phyloP scores from a whole-genome alignment of 371 early-diverging fungal species.

The Mucor ambiguus region DNA sequence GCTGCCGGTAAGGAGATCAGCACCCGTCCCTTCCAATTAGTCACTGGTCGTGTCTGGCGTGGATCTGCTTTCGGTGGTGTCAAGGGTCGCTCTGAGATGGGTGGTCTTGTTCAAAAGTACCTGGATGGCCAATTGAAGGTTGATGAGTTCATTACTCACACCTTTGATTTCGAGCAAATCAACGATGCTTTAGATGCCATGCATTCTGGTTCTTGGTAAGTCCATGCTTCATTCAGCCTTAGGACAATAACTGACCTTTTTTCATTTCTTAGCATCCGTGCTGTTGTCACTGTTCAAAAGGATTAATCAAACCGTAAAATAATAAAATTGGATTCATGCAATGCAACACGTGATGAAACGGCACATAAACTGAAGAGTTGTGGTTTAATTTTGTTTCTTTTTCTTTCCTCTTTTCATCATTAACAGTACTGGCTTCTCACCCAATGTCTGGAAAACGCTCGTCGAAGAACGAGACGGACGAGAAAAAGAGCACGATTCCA shows the following conservation, averaged over 20 bases:
- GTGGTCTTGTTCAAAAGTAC: conserved; percentile 86
- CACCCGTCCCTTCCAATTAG: conserved; percentile 94
- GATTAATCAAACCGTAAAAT: too few species aligned
- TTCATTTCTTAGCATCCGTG: conserved; percentile 56
- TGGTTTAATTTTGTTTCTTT: background rate
- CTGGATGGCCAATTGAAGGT: conserved; percentile 82
- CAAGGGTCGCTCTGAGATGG: conserved; percentile 93
- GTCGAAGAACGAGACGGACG: background rate
- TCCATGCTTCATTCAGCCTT: background rate
- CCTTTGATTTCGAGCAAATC: conserved; percentile 77
- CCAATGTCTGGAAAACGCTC: background rate
- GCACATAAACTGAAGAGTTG: background rate
- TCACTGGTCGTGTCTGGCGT: conserved; percentile 94
- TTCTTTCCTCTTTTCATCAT: background rate
- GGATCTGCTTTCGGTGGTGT: conserved; percentile 97
- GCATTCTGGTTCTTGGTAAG: conserved; percentile 76
- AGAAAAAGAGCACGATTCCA: background rate
- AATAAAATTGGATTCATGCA: conserved; percentile 3
- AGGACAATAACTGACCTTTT: background rate
- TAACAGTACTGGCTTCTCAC: too few species aligned
- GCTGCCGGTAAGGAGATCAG: conserved; percentile 90
- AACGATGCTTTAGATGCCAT: conserved; percentile 93
- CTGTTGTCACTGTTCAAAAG: conserved; percentile 52
- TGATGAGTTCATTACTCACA: conserved; percentile 91
- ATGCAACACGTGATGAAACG: background rate